Percentiles rank a stretch among this genome's conserved stretches.
These are phyloP conservation scores for Osmozyma mogii DNA, from an alignment of 805 yeast species.

Conservation along the genomic window DNA sequence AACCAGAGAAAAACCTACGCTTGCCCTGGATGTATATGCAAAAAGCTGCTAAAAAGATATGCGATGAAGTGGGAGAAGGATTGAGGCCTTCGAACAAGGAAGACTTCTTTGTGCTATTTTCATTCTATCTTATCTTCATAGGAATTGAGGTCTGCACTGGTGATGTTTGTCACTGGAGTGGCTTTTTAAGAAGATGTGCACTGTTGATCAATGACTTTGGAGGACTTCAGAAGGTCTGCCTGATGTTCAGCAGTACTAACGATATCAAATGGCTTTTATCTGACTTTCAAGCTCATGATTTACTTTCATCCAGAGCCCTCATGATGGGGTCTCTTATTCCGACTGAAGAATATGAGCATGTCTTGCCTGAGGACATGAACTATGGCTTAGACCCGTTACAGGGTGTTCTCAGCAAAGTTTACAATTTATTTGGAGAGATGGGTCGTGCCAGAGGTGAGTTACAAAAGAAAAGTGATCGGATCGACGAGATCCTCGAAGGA, in stretches of 20 bases:
- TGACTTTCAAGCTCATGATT: slow-evolving; percentile 16
- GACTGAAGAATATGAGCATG: slow-evolving; percentile 8
- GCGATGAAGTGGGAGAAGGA: slow-evolving; percentile 9
- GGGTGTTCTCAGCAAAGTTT: slow-evolving; percentile 11
- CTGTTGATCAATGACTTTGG: slow-evolving; percentile 9
- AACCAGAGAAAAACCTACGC: slow-evolving; percentile 10
- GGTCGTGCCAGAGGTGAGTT: slow-evolving; percentile 9
- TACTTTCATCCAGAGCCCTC: slow-evolving; percentile 12
- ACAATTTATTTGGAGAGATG: slow-evolving; percentile 10
- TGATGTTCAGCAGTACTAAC: slow-evolving; percentile 9
- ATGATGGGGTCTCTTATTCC: slow-evolving; percentile 11
- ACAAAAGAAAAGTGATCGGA: slow-evolving; percentile 2
- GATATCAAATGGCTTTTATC: slow-evolving; percentile 15
- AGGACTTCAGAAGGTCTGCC: slow-evolving; percentile 8
- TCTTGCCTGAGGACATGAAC: slow-evolving; percentile 6
- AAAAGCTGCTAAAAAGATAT: slow-evolving; percentile 13
- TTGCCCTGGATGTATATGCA: slow-evolving; percentile 15
- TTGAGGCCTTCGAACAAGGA: slow-evolving; percentile 8
- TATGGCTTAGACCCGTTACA: slow-evolving; percentile 15
- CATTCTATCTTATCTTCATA: slow-evolving; percentile 13
- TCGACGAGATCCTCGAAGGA: slow-evolving; percentile 1
- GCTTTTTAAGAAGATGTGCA: slow-evolving; percentile 10
- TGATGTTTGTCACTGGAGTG: slow-evolving; percentile 14
- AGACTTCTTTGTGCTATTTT: slow-evolving; percentile 10
- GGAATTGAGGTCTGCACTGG: slow-evolving; percentile 17